Percentiles rank a stretch among this genome's conserved stretches.
Conservation (phyloP, 495 filamentous ascomycete genomes). For the Melanomma pulvis-pyrius region DNA sequence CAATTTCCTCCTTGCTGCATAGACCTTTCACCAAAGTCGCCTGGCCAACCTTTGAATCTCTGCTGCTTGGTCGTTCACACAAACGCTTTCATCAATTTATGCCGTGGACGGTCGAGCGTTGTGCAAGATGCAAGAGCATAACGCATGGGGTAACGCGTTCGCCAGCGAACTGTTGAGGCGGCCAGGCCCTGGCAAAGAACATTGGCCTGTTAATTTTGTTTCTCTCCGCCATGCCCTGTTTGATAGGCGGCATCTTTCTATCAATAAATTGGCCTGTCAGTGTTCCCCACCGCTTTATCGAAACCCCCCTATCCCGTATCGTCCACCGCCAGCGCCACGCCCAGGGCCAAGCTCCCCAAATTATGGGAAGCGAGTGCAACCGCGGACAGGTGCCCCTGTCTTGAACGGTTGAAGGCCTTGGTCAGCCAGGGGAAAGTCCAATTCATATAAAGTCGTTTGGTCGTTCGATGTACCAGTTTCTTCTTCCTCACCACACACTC, state of each 20-base stretch:
- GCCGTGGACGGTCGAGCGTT: not conserved
- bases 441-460: constrained; percentile 36
- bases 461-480: constrained; percentile 12
- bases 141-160: not conserved
- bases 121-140: not conserved
- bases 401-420: constrained; percentile 12
- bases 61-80: not conserved
- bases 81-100: not conserved
- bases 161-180: constrained; percentile 22
- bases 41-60: not conserved
- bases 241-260: constrained; percentile 18
- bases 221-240: constrained; percentile 22
- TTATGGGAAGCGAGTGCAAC: constrained; percentile 31
- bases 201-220: constrained; percentile 36
- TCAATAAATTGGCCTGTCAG: constrained; percentile 19
- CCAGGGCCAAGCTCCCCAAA: constrained; percentile 19
- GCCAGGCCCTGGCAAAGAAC: constrained; percentile 18
- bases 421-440: constrained; percentile 12
- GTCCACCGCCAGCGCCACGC: constrained; percentile 27
- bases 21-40: not conserved
- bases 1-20: not conserved
- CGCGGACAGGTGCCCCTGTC: constrained; percentile 19
- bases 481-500: constrained; percentile 39
- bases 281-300: not conserved
- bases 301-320: constrained; percentile 35